Conservation (phyloP, 176 grass and related monocot genomes). For the Aegilops speltoides region DNA sequence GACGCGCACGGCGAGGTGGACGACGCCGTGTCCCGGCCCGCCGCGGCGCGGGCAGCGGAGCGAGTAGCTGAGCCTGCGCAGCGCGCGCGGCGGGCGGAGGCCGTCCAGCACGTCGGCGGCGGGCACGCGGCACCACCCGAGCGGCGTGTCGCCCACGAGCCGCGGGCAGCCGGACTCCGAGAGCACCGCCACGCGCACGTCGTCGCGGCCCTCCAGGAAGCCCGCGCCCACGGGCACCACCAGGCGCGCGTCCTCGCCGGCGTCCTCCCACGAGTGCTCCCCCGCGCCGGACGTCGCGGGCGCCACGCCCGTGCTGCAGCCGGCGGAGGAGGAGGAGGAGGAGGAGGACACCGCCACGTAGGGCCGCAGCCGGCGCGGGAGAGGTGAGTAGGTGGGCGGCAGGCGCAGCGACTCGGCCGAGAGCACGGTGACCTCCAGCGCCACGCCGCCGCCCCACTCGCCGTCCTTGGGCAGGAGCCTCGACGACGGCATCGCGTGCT, state of each 20-base stretch:
- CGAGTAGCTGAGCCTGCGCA: conserved; percentile 84
- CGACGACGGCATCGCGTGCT: not conserved
- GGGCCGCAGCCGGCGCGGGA: conserved; percentile 59
- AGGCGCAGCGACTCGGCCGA: conserved; percentile 69
- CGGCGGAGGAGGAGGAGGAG: not conserved
- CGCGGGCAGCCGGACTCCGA: conserved; percentile 40
- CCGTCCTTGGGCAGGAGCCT: conserved; percentile 26
- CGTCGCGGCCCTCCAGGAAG: conserved; percentile 48
- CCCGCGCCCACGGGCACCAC: conserved; percentile 51
- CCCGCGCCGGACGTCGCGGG: not conserved
- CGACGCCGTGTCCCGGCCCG: conserved; percentile 38
- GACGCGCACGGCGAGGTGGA: conserved; percentile 75
- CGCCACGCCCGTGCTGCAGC: conserved; percentile 42
- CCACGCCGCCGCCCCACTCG: conserved; percentile 14
- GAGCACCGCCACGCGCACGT: conserved; percentile 47
- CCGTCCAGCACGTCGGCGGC: conserved; percentile 72
- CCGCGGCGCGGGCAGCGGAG: conserved; percentile 48
- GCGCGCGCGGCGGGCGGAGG: conserved; percentile 52
- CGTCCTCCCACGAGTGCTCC: conserved; percentile 50
- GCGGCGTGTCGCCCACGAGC: conserved; percentile 42
- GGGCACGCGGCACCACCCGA: conserved; percentile 73
- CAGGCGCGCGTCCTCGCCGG: conserved; percentile 6
- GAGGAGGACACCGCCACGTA: conserved; percentile 57
- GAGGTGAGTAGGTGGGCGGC: conserved; percentile 44
- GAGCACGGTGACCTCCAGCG: conserved; percentile 76